Percentiles rank a stretch among this genome's conserved stretches.
These are phyloP conservation scores for Hypoxylon rickii DNA, from an alignment of 495 filamentous ascomycete species.

Conservation along the genomic window DNA sequence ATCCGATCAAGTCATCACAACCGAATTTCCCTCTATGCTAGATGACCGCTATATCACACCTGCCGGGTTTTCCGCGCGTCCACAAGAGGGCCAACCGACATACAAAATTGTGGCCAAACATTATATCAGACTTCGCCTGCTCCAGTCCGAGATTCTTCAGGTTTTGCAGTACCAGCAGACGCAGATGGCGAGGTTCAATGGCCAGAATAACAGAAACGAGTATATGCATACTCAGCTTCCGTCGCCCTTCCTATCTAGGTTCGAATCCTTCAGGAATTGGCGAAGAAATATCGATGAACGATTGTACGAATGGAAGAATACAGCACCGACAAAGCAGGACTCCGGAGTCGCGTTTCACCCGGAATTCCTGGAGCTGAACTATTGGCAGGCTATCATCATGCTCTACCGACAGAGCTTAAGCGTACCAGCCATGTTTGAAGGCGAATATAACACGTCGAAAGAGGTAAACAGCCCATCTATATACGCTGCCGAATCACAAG, in stretches of 20 bases:
- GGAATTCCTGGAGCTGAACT: slow-evolving; percentile 89
- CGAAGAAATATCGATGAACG: slow-evolving; percentile 83
- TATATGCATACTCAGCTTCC: slow-evolving; percentile 79
- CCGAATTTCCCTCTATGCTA: slow-evolving; percentile 84
- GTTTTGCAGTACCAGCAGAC: slow-evolving; percentile 90
- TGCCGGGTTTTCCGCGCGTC: slow-evolving; percentile 67
- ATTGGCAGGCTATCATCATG: slow-evolving; percentile 98
- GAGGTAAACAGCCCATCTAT: slow-evolving; percentile 54
- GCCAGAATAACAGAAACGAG: slow-evolving; percentile 63
- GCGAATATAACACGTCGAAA: slow-evolving; percentile 71
- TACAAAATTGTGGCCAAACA: slow-evolving; percentile 91
- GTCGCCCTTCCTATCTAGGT: slow-evolving; percentile 82
- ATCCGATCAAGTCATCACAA: slow-evolving; percentile 91
- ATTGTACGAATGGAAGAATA: slow-evolving; percentile 83
- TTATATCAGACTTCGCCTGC: slow-evolving; percentile 86
- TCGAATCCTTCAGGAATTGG: slow-evolving; percentile 87
- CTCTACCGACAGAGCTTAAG: slow-evolving; percentile 90
- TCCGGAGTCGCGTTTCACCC: slow-evolving; percentile 86
- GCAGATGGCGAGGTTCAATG: slow-evolving; percentile 59
- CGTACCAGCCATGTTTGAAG: slow-evolving; percentile 81
- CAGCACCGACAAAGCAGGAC: slow-evolving; percentile 73
- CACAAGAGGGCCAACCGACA: slow-evolving; percentile 60
- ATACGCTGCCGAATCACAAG: slow-evolving; percentile 61
- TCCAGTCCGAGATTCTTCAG: slow-evolving; percentile 95
- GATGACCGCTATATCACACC: slow-evolving; percentile 91